Evolutionary conservation across 441 rosid genomes (phyloP).

Genomic region (Adansonia rubrostipa): DNA sequence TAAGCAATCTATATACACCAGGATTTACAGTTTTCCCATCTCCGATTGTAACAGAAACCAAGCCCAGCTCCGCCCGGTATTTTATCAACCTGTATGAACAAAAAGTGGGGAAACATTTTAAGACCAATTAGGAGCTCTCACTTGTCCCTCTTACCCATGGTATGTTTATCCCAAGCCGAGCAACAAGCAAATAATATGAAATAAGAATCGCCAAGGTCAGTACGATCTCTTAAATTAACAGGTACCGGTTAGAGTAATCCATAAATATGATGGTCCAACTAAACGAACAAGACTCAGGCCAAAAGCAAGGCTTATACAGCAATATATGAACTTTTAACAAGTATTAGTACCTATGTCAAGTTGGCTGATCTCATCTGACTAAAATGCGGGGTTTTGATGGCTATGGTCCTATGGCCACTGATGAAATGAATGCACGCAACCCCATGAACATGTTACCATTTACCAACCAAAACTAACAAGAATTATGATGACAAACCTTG

Average conservation of each 20-base stretch:
- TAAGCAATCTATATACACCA: slow-evolving; percentile 82
- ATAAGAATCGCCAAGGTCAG: neutral
- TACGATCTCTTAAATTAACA: neutral
- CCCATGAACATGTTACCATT: neutral
- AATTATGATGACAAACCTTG: slow-evolving; percentile 50
- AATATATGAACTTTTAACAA: neutral
- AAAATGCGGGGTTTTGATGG: neutral
- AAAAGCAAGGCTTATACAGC: neutral
- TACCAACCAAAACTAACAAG: neutral
- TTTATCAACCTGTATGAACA: slow-evolving; percentile 66
- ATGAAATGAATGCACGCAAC: neutral
- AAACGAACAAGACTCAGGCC: neutral
- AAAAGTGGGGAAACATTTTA: slow-evolving; percentile 7
- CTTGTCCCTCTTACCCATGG: neutral
- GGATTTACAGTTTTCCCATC: slow-evolving; percentile 80
- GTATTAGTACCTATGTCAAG: neutral
- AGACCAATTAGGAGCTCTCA: neutral
- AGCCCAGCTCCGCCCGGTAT: slow-evolving; percentile 83
- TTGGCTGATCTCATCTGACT: neutral
- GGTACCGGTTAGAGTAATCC: neutral
- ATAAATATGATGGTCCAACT: too few species aligned
- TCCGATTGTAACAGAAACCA: slow-evolving; percentile 71
- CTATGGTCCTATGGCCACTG: neutral
- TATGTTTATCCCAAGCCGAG: too few species aligned
- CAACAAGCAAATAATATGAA: neutral